Conservation (phyloP, 23 red algal genomes). For the Agarophyton chilense region DNA sequence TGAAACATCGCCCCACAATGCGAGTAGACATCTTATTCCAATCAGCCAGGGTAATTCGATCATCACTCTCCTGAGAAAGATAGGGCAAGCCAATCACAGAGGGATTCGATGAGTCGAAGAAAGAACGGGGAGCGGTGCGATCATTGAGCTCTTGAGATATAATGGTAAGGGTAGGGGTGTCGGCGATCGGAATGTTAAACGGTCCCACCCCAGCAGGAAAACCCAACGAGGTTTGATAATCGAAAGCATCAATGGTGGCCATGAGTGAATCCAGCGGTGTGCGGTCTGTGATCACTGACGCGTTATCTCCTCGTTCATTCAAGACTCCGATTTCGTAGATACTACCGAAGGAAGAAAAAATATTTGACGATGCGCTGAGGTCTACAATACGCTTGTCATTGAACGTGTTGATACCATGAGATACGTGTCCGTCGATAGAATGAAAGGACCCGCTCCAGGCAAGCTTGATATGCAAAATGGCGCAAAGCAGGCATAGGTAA, state of each 20-base stretch:
- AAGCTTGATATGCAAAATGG: no score
- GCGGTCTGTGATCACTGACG: slow-evolving; percentile 1
- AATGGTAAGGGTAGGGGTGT: neutral
- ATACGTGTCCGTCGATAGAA: slow-evolving; percentile 22
- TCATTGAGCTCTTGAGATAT: slow-evolving; percentile 1
- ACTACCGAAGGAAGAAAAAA: neutral
- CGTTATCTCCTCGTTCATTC: neutral
- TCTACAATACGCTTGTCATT: slow-evolving; percentile 18
- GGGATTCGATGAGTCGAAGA: neutral
- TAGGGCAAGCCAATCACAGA: neutral
- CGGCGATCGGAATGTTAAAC: slow-evolving; percentile 20
- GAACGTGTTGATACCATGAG: slow-evolving; percentile 39
- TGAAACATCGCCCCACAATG: neutral
- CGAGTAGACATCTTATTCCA: slow-evolving; percentile 22
- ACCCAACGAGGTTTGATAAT: slow-evolving; percentile 18
- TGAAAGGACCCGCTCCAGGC: neutral
- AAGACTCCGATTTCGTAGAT: slow-evolving; percentile 24
- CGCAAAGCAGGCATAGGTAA: no score
- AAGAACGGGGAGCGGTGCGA: neutral
- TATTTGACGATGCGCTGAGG: neutral
- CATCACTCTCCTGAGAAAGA: neutral
- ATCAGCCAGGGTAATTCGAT: neutral
- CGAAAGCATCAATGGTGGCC: slow-evolving; percentile 26
- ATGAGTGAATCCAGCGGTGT: slow-evolving; percentile 4
- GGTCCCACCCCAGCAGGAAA: slow-evolving; percentile 24